Percentiles rank a stretch among this genome's conserved stretches.
Conservation (phyloP, 2,329 filamentous ascomycete species). For the Penicillium sp. region DNA sequence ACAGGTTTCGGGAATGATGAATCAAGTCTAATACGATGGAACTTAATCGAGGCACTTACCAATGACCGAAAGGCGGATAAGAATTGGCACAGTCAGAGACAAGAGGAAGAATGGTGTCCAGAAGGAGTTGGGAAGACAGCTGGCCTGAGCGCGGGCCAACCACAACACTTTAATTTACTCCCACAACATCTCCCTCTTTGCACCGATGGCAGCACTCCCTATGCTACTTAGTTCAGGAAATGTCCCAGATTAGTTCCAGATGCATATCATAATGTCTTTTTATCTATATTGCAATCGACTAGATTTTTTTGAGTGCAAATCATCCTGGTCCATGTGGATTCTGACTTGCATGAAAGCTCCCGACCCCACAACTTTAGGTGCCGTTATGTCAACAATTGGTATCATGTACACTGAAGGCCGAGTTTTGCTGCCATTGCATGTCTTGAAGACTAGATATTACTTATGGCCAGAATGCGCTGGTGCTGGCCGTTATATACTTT, state of each 20-base stretch:
- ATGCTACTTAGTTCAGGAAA: background rate
- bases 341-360: conserved; percentile 3
- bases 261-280: background rate
- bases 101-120: conserved; percentile 10
- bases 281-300: background rate
- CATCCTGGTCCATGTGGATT: conserved; percentile 1
- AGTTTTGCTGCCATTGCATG: background rate
- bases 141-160: conserved; percentile 27
- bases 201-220: background rate
- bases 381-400: background rate
- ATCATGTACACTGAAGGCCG: background rate
- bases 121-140: conserved; percentile 20
- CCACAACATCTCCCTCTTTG: background rate
- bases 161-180: conserved; percentile 7
- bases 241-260: background rate
- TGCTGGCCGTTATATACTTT: background rate
- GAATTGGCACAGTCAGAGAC: conserved; percentile 8
- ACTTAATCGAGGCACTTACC: background rate
- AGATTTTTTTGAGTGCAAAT: background rate
- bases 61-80: conserved; percentile 1
- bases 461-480: background rate
- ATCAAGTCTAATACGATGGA: background rate
- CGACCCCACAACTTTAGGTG: background rate
- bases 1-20: conserved; percentile 2
- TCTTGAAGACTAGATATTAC: background rate